A percentile compares a stretch with the other conserved stretches of the same genome.
Evolutionary conservation across 1,139 yeast genomes (phyloP).

Genomic region (Scheffersomyces illinoinensis): DNA sequence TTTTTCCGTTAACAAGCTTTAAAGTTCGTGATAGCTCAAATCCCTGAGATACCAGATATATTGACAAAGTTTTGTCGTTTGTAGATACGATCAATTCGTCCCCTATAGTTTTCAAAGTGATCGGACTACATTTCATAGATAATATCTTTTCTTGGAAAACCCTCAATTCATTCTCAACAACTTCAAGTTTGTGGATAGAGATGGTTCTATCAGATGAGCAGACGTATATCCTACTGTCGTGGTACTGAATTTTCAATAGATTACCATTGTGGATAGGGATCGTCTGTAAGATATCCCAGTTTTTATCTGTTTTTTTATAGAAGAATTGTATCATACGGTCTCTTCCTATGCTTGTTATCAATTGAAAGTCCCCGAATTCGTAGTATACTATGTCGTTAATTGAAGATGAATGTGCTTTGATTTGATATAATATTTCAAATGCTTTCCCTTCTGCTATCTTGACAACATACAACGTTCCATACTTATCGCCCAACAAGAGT

Average conservation of each 20-base stretch:
- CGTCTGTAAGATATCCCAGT: slow-evolving; percentile 59
- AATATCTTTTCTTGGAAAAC: slow-evolving; percentile 46
- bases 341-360: slow-evolving; percentile 51
- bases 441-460: slow-evolving; percentile 9
- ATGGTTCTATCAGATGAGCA: slow-evolving; percentile 62
- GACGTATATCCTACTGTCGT: slow-evolving; percentile 40
- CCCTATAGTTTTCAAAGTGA: slow-evolving; percentile 28
- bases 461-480: slow-evolving; percentile 39
- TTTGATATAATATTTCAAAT: slow-evolving; percentile 15
- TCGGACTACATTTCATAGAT: slow-evolving; percentile 52
- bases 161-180: slow-evolving; percentile 16
- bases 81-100: slow-evolving; percentile 51
- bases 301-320: slow-evolving; percentile 9
- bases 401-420: slow-evolving; percentile 52
- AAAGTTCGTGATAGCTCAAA: slow-evolving; percentile 40
- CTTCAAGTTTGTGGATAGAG: slow-evolving; percentile 47
- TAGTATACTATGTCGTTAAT: slow-evolving; percentile 45
- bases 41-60: slow-evolving; percentile 33
- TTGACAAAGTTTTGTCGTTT: slow-evolving; percentile 48
- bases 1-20: slow-evolving; percentile 37
- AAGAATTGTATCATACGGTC: slow-evolving; percentile 66
- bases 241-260: slow-evolving; percentile 36
- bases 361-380: slow-evolving; percentile 18
- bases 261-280: slow-evolving; percentile 59
- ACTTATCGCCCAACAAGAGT: slow-evolving; percentile 47